Base-by-base conservation (phyloP, 2,329 filamentous ascomycete genomes). In the Cladosporium velox region DNA sequence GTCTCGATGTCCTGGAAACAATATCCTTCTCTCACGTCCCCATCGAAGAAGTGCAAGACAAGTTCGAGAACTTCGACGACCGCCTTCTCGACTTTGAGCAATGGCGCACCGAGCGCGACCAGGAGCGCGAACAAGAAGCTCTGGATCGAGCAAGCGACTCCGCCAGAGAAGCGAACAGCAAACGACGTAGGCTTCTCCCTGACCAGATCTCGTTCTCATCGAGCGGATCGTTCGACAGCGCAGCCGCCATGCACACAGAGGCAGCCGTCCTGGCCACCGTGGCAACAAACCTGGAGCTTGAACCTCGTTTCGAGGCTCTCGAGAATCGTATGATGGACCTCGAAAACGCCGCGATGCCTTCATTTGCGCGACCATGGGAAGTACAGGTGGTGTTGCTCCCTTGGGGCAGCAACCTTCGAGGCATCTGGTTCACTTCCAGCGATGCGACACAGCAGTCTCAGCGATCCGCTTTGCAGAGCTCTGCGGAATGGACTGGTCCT, bases 371-470 rank as follows among this genome's bases (percentile, higher is more conserved):
- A 49, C 89, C 90, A 0, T 93, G 90, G 89, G 86, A 90, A 69
- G 80, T 94, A 1, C 90, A 93, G 73, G 88, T 93, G 4, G 87
- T 93, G 1, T 87, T 93, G 66, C 76, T 93, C 8, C 91, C 91
- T 1, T 94, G 91, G 75, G 84, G 85, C 4, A 77, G 79, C 51
- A 76, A 81, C n/a, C 73, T 87, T 26, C 80, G 78, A 67, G 84
- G 85, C 2, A 79, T 86, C 26, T 87, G 85, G 85, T 83, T 81
- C 64, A 78, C 80, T 10, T 73, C 78, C 10, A 66, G 75, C 76
- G 58, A 81, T 79, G 67, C 76, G 74, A 65, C 77, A 7, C 71
- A 73, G 41, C 71, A 71, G 8, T 74, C 72, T 4, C 77, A 72
- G 76, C 77, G 67, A 72, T 79, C 68, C 66, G 72, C 7, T 70